Percentiles rank a stretch among this genome's conserved stretches.
phyloP scores from a whole-genome alignment of 257 asterid genomes.

The Solanum dulcamara region DNA sequence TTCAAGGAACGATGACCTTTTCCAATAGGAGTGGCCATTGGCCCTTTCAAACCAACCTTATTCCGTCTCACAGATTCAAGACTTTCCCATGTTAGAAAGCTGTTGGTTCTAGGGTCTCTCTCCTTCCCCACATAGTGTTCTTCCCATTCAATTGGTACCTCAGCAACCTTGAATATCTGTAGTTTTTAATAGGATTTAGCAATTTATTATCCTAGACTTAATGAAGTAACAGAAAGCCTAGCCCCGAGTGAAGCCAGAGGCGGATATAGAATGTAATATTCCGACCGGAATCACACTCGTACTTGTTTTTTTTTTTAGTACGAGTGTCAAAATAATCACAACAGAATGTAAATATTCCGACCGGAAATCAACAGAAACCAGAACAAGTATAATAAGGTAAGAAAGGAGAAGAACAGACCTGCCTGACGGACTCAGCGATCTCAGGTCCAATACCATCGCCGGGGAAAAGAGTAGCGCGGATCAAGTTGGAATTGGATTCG shows the following conservation, averaged over 20 bases:
- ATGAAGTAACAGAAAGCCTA: background rate
- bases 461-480: conserved; percentile 74
- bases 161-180: conserved; percentile 71
- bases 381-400: too few species aligned
- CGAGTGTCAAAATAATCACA: too few species aligned
- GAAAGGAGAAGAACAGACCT: conserved; percentile 34
- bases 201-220: background rate
- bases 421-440: conserved; percentile 75
- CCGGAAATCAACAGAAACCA: background rate
- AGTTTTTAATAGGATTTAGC: background rate
- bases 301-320: too few species aligned
- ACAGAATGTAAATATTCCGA: too few species aligned
- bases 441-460: conserved; percentile 98
- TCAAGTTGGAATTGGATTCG: background rate
- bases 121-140: conserved; percentile 84
- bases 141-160: conserved; percentile 94
- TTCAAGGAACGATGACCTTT: conserved; percentile 95
- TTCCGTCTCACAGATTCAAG: conserved; percentile 83
- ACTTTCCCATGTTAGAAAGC: conserved; percentile 96
- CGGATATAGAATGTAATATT: background rate
- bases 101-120: conserved; percentile 88
- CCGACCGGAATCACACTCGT: too few species aligned
- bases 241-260: background rate
- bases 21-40: conserved; percentile 98
- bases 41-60: conserved; percentile 89